A percentile compares a stretch with the other conserved stretches of the same genome.
Evolutionary conservation across 1,284 basidiomycete species (phyloP).

Genomic region (Polyporus tsugae): DNA sequence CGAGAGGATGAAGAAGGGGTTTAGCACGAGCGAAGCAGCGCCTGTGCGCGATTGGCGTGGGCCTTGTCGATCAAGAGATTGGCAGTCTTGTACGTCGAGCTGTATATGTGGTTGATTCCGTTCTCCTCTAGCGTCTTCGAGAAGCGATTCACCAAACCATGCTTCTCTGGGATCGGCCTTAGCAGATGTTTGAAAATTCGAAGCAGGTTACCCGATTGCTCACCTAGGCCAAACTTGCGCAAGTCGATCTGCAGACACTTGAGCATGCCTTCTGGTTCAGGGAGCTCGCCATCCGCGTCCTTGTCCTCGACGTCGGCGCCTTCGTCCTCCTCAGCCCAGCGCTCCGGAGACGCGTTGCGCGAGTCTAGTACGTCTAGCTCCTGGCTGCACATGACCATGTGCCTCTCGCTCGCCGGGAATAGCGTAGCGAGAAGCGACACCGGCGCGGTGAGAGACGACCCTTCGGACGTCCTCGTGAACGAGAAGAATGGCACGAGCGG

Average conservation of each 20-base stretch:
- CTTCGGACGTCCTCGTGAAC: slow-evolving; percentile 79
- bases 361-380: slow-evolving; percentile 67
- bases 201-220: slow-evolving; percentile 35
- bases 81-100: slow-evolving; percentile 85
- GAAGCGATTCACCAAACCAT: slow-evolving; percentile 80
- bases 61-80: slow-evolving; percentile 70
- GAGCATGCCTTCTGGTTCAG: slow-evolving; percentile 48
- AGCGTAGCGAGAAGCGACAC: slow-evolving; percentile 66
- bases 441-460: slow-evolving; percentile 75
- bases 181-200: background rate
- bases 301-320: slow-evolving; percentile 44
- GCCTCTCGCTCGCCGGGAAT: slow-evolving; percentile 71
- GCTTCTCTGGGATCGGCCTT: slow-evolving; percentile 58
- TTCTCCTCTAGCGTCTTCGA: slow-evolving; percentile 75
- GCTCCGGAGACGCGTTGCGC: slow-evolving; percentile 46
- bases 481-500: slow-evolving; percentile 71
- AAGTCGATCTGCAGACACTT: slow-evolving; percentile 78
- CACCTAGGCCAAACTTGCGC: slow-evolving; percentile 72
- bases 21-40: slow-evolving; percentile 42
- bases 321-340: slow-evolving; percentile 43
- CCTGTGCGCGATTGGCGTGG: slow-evolving; percentile 41
- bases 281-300: slow-evolving; percentile 44
- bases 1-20: background rate
- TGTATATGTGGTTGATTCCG: slow-evolving; percentile 85
- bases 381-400: slow-evolving; percentile 77